These are phyloP conservation scores for Huntiella savannae DNA, from an alignment of 2,329 filamentous ascomycete genomes.

Conservation along the genomic window DNA sequence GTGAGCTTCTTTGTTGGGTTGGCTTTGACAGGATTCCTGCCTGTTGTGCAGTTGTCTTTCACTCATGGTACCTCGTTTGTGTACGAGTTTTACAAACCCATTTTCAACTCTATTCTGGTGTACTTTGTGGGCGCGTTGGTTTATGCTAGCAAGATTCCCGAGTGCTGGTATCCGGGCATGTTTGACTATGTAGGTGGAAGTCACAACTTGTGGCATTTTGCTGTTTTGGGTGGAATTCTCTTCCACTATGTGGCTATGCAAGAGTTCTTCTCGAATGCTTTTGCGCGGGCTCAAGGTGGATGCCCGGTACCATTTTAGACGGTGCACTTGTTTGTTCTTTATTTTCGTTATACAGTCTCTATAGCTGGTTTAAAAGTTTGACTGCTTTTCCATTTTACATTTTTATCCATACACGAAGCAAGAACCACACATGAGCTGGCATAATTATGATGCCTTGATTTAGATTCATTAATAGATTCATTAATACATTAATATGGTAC, in stretches of 20 bases:
- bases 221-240: conserved; percentile 85
- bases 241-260: conserved; percentile 97
- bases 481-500: not conserved
- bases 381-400: not conserved
- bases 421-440: not conserved
- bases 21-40: conserved; percentile 72
- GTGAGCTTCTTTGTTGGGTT: conserved; percentile 84
- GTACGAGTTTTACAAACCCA: conserved; percentile 73
- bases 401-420: not conserved
- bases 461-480: not conserved
- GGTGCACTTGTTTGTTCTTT: not conserved
- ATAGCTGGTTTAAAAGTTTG: not conserved
- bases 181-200: conserved; percentile 93
- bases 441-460: not conserved
- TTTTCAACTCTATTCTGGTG: conserved; percentile 68
- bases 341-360: not conserved
- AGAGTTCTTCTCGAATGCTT: conserved; percentile 69
- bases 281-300: conserved; percentile 44
- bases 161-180: conserved; percentile 77
- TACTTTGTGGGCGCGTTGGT: conserved; percentile 71
- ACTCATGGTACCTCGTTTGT: conserved; percentile 65
- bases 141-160: conserved; percentile 82
- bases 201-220: conserved; percentile 95
- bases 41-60: conserved; percentile 63
- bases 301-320: conserved; percentile 30